phyloP scores from a whole-genome alignment of 306 rosid species.

The Carpinus viminea region DNA sequence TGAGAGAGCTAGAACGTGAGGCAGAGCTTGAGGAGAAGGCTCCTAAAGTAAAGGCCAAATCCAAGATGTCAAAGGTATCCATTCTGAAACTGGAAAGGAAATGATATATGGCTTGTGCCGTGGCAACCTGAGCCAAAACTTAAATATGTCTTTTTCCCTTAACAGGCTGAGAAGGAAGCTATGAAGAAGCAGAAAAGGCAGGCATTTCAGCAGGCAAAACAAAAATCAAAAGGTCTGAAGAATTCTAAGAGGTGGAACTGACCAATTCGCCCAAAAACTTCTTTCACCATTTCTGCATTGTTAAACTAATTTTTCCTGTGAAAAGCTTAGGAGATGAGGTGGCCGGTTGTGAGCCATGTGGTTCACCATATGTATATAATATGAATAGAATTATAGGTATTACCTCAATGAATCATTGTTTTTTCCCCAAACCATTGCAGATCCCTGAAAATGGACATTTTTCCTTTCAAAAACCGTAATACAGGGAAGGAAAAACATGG shows the following conservation, averaged over 20 bases:
- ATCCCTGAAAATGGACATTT: background rate
- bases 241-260: slow-evolving; percentile 91
- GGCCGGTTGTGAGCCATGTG: slow-evolving; percentile 37
- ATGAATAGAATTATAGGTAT: slow-evolving; percentile 35
- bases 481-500: too few species aligned
- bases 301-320: slow-evolving; percentile 16
- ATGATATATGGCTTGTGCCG: slow-evolving; percentile 2
- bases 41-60: slow-evolving; percentile 92
- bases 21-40: slow-evolving; percentile 94
- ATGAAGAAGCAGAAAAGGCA: slow-evolving; percentile 83
- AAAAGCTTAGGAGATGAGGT: slow-evolving; percentile 33
- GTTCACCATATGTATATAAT: slow-evolving; percentile 50
- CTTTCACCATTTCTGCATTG: slow-evolving; percentile 6
- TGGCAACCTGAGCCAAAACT: slow-evolving; percentile 1
- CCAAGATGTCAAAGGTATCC: slow-evolving; percentile 94
- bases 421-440: background rate
- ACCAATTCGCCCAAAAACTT: slow-evolving; percentile 24
- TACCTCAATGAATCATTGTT: background rate
- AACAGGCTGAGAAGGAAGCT: slow-evolving; percentile 93
- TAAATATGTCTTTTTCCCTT: slow-evolving; percentile 2
- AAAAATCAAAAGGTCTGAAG: slow-evolving; percentile 77
- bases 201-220: slow-evolving; percentile 92
- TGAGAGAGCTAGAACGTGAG: slow-evolving; percentile 77
- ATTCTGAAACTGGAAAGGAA: background rate
- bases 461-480: too few species aligned